Evolutionary conservation across 176 grass and related monocot genomes (phyloP).

Genomic region (Oryza brachyantha): DNA sequence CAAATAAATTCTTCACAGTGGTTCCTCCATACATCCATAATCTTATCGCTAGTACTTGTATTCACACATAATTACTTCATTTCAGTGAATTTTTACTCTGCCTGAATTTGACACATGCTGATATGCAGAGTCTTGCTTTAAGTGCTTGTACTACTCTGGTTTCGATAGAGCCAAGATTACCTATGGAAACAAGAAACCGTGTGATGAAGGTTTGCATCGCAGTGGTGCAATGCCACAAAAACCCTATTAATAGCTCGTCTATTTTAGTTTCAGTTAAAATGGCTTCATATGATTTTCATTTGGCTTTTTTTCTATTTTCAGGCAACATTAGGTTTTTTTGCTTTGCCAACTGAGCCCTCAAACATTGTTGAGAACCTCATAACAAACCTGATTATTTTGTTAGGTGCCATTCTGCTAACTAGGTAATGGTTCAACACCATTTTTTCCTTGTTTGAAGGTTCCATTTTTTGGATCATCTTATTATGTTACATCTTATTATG

Average conservation of each 20-base stretch:
- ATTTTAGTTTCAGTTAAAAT: slow-evolving; percentile 22
- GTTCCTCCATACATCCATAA: slow-evolving; percentile 4
- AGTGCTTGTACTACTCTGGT: slow-evolving; percentile 95
- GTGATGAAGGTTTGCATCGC: slow-evolving; percentile 82
- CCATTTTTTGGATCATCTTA: background rate
- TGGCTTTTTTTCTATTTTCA: slow-evolving; percentile 47
- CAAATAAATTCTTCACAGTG: slow-evolving; percentile 12
- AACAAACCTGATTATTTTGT: slow-evolving; percentile 83
- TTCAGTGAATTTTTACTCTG: slow-evolving; percentile 9
- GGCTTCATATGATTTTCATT: slow-evolving; percentile 10
- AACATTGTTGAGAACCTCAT: slow-evolving; percentile 76
- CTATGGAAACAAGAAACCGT: slow-evolving; percentile 96
- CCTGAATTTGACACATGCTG: slow-evolving; percentile 42
- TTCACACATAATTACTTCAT: background rate
- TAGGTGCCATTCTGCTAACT: slow-evolving; percentile 91
- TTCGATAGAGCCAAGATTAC: slow-evolving; percentile 88
- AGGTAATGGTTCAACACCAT: slow-evolving; percentile 55
- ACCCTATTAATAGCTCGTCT: slow-evolving; percentile 9
- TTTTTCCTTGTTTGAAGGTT: background rate
- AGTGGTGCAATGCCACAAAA: slow-evolving; percentile 11
- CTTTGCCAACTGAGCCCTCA: slow-evolving; percentile 83
- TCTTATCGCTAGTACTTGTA: background rate
- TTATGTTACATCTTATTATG: slow-evolving; percentile 16
- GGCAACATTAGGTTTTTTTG: slow-evolving; percentile 96
- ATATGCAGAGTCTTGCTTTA: slow-evolving; percentile 84